These are phyloP conservation scores for Neurospora terricola DNA, from an alignment of 495 filamentous ascomycete genomes.

Conservation along the genomic window DNA sequence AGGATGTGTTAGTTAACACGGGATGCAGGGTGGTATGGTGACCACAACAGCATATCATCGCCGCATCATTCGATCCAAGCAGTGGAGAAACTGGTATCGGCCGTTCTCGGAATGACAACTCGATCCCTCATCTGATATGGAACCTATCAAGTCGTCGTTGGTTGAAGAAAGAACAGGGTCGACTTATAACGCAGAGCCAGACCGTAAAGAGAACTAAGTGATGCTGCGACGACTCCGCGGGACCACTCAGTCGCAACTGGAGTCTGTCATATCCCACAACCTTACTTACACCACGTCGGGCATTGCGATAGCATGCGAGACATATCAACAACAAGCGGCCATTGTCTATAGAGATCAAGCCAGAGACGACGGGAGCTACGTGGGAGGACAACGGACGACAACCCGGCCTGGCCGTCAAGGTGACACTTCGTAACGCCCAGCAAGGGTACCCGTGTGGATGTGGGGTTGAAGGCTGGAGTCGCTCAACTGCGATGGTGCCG, in stretches of 20 bases:
- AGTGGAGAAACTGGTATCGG: constrained; percentile 1
- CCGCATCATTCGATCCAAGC: constrained; percentile 13
- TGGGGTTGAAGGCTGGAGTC: not conserved
- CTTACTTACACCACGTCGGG: not conserved
- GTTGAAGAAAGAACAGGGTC: not conserved
- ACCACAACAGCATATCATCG: constrained; percentile 13
- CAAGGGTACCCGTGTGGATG: not conserved
- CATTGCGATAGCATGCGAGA: not conserved
- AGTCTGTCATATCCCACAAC: not conserved
- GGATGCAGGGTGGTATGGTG: constrained; percentile 1
- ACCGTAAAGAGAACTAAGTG: not conserved
- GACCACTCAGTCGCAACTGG: not conserved
- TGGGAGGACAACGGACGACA: not conserved
- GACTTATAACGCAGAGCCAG: not conserved
- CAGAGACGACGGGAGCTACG: not conserved
- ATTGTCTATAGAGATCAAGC: not conserved
- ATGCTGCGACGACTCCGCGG: not conserved
- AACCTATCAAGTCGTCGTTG: not conserved
- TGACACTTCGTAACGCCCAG: not conserved
- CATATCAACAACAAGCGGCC: not conserved
- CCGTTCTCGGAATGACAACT: not conserved
- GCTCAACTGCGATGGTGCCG: not conserved
- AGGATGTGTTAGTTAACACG: not conserved
- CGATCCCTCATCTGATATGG: not conserved
- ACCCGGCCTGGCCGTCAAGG: not conserved